Evolutionary conservation across 768 basidiomycete genomes (phyloP), one percentile per base, ranked within the genome.

Genomic region (Boletus tylopilopsis): DNA sequence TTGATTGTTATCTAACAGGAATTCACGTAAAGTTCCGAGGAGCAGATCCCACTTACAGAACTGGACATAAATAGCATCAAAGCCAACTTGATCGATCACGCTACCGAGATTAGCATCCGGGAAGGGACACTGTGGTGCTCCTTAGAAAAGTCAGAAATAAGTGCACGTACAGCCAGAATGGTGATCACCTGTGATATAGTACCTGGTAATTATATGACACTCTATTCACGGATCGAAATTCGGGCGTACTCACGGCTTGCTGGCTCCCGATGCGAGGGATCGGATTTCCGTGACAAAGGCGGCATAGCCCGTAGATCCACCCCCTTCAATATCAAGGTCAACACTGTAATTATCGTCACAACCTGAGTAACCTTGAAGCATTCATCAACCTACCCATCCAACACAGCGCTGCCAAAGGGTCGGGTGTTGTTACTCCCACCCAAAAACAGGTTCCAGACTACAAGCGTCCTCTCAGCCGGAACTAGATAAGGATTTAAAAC

Each of bases 251-350:
- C 42, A 64, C 64, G 49, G 46, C 42, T 66, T 66, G 23, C 49
- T 59, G 10, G 56, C 54, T 13, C 55, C 57, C 0, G 59, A 53
- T 27, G 63, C 60, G n/a, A 64, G 51, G 38, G 65, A 46, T 5
- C 64, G 57, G 12, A 60, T 64, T 46, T 62, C 41, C 9, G 50
- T 66, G 30, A 64, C 50, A 11, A 84, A 84, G 2, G 78, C 71
- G 4, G 67, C 69, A 56, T 81, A 84, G 32, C 74, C 68, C 6
- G 67, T 62, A 21, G 73, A 73, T 16, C 69, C 64, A 16, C 86
- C 86, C n/a, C 81, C 78, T 66, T 89, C 86, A 54, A 90, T 85
- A 61, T 88, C 87, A 27, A 90, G 72, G 63, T 90, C 87, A 53
- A 87, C 67, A 24, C 79, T 81, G 46, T 6, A 21, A n/a, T 3